Base-by-base conservation (phyloP, 2,329 filamentous ascomycete genomes). In the Claviceps pazoutovae region DNA sequence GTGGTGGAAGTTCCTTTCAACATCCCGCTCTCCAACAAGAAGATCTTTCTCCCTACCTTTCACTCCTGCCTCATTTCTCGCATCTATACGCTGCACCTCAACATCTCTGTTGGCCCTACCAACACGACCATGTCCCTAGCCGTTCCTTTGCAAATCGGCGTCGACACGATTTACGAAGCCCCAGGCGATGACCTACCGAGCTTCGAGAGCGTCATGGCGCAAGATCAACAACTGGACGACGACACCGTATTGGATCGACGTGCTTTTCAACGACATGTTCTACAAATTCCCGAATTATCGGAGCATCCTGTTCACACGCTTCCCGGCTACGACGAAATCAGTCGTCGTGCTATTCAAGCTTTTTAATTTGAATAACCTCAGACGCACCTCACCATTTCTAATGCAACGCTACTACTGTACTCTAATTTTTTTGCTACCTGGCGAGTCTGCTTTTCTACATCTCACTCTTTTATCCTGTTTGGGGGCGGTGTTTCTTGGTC, bases 11-110 rank as follows among this genome's bases (percentile, higher is more conserved):
- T 81, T 1, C 75, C 76, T 1, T 65, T 81, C 53, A 60, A 63
- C 16, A 61, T 80, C 36, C 74, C 76, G 4, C 61, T 65, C 8
- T 60, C 64, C 30, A 72, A 70, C 62, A 73, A 69, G 59, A 76
- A 73, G 61, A 66, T 71, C 8, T 76, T 79, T 56, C 55, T 80
- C 21, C 78, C 78, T 0, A 75, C 74, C 5, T 81, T 80, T 59
- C 75, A 80, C 65, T 75, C 73, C 8, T 81, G 78, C 66, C 72
- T 80, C 61, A 66, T 71, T 39, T 75, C 74, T 7, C 73, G 78
- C 26, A 71, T 72, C n/a, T 81, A 81, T 61, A 69, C 72, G 4
- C 60, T 80, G 34, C 70, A 72, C 56, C 59, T 80, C 5, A 67
- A 65, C 6, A 54, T 80, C 5, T 67, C 67, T 1, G 65, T 68